Conservation (phyloP, 2,329 filamentous ascomycete species). For the Stagonosporopsis chrysanthemi region DNA sequence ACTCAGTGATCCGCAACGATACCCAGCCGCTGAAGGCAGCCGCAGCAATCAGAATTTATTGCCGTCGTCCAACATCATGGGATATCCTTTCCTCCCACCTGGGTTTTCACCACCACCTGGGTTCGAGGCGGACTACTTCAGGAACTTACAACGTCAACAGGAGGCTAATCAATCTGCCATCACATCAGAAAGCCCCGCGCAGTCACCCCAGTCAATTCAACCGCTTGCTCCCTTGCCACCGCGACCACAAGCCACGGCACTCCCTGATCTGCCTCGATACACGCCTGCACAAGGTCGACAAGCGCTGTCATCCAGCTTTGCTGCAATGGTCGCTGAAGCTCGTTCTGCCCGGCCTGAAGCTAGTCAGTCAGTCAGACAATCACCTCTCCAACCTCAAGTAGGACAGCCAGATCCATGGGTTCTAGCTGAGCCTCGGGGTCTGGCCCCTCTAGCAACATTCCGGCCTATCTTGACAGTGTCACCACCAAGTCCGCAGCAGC, state of each 20-base stretch:
- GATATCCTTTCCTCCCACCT: no score
- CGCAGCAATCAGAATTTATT: neutral
- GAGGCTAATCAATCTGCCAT: neutral
- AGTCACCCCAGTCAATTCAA: neutral
- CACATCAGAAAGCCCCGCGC: neutral
- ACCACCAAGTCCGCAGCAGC: neutral
- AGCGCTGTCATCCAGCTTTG: neutral
- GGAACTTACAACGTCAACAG: constrained; percentile 8
- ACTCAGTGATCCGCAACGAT: neutral
- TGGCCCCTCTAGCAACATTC: neutral
- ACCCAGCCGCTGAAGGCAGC: neutral
- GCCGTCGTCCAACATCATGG: no score
- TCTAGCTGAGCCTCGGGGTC: neutral
- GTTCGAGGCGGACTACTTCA: constrained; percentile 2
- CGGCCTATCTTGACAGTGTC: neutral
- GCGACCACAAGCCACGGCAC: neutral
- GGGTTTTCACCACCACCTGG: neutral
- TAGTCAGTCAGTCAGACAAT: neutral
- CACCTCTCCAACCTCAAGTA: neutral
- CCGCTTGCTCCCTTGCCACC: neutral
- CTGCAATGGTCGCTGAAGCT: neutral
- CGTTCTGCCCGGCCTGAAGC: no score
- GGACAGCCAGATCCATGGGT: neutral
- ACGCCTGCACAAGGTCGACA: neutral
- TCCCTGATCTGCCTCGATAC: neutral